Evolutionary conservation across 2,329 filamentous ascomycete genomes (phyloP), one percentile per base, ranked within the genome.

Genomic region (Graphium sp.): DNA sequence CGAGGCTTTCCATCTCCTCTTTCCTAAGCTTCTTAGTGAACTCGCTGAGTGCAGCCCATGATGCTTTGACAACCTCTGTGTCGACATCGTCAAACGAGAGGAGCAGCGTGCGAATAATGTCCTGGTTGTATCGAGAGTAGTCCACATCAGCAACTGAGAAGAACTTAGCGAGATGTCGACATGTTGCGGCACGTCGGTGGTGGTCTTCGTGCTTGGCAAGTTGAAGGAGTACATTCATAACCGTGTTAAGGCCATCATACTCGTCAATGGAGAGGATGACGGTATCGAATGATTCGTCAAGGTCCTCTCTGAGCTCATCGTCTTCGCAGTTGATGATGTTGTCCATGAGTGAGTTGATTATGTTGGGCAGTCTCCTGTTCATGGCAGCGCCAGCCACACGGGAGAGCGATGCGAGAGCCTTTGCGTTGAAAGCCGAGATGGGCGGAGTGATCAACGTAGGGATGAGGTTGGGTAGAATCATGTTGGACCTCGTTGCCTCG

Each of bases 1-100:
- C 84, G 25, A 98, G 64, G 1, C 78, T 74, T 47, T 98, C 91
- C 89, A 98, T 95, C 53, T 95, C 87, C 47, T 98, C 91, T 52
- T 98, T 98, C 46, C 76, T 77, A 35, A 98, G 66, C 41, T 74
- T 77, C 49, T 85, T 85, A 25, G 85, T 94, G 41, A 98, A 77
- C 33, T 81, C 80, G 41, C 60, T 83, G 34, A 98, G 66, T 5
- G 85, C 87, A 31, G 72, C 65, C 85, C 85, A 95, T 14, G 87
- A 74, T 24, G 82, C 69, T 58, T 91, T 91, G 43, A 95, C 78
- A 4, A 95, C 87, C 14, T 76, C 73, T 35, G 55, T 53, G 44
- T 95, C 89, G 30, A 70, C 55, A 42, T 98, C 89, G 43, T 89
- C 84, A 45, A 98, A 98, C 0, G 83, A 85, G 39, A 92, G 79